These are phyloP conservation scores for Talaromyces thailandensis DNA, from an alignment of 495 filamentous ascomycete genomes.

Conservation along the genomic window DNA sequence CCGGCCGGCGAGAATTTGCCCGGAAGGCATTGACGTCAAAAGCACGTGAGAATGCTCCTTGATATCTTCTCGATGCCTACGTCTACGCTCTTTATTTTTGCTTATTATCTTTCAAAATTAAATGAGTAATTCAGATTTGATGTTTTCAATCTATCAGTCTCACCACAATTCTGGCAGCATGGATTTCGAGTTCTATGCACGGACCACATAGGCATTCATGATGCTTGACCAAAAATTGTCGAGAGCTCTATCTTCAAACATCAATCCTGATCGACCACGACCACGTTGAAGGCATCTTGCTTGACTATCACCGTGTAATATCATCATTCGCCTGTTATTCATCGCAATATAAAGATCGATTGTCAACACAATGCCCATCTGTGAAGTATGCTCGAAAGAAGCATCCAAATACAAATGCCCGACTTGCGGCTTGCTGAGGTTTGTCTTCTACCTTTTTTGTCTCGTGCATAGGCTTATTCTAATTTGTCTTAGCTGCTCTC, in stretches of 20 bases:
- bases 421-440: conserved; percentile 54
- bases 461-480: not conserved
- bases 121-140: not conserved
- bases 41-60: not conserved
- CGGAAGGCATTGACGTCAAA: conserved; percentile 4
- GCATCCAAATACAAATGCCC: conserved; percentile 58
- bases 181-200: not conserved
- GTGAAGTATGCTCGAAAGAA: conserved; percentile 50
- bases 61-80: not conserved
- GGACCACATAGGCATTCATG: not conserved
- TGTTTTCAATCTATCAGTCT: not conserved
- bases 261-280: not conserved
- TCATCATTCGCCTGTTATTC: not conserved
- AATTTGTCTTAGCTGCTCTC: conserved; percentile 49
- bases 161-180: not conserved
- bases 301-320: not conserved
- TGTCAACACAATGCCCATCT: conserved; percentile 16
- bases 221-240: not conserved
- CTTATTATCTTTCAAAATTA: not conserved
- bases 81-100: too few relatives aligned
- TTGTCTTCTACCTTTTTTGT: conserved; percentile 12
- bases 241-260: not conserved
- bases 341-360: conserved; percentile 17
- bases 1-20: not conserved
- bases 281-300: not conserved